Base-by-base conservation (phyloP, 164 flowering plant genomes). In the Aristolochia fimbriata region DNA sequence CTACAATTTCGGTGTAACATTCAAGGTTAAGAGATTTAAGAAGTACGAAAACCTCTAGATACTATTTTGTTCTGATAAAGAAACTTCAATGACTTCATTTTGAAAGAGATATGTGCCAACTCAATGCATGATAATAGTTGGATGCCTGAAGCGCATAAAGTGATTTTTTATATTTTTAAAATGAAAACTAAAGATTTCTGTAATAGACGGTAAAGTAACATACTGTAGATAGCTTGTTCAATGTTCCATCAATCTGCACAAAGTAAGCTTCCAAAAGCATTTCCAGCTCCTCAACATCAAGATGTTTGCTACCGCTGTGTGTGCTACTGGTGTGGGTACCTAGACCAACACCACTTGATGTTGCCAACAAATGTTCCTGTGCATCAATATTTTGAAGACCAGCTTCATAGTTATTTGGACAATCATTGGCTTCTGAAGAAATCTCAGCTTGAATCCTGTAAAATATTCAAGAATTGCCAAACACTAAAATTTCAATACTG, bases 201-300 rank as follows among this genome's bases (percentile, higher is more conserved):
- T 0, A 37, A 37, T 3, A 6, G 5, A 7, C 3, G 37, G 3
- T 6, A 7, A 37, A 10, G 43, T 6, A 37, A 37, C 43, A 3
- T 83, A 92, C 98, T 60, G 96, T 83, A 57, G 97, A 87, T 19
- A 93, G 66, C 60, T 88, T 87, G 77, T 90, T 88, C 65, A 86
- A 57, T 58, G 92, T 86, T 25, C 99, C 97, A 69, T 87, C 98
- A 59, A 93, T 86, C 70, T 93, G 94, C 58, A 90, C 97, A 70
- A 92, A 92, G 74, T 93, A 93, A 11, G 98, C 97, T 76, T 89
- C 98, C 71, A 93, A 67, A 16, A 93, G 97, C 97, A 93, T 89
- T 69, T 89, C 98, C 37, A 93, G 94, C 74, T 89, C 97, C 71
- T 86, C 96, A 12, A 93, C 92, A 74, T 93, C 94, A 59, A 86